Percentiles rank a stretch among this genome's conserved stretches.
Conservation (phyloP, 2,329 filamentous ascomycete genomes). For the Arthrobotrys sphaeroides region DNA sequence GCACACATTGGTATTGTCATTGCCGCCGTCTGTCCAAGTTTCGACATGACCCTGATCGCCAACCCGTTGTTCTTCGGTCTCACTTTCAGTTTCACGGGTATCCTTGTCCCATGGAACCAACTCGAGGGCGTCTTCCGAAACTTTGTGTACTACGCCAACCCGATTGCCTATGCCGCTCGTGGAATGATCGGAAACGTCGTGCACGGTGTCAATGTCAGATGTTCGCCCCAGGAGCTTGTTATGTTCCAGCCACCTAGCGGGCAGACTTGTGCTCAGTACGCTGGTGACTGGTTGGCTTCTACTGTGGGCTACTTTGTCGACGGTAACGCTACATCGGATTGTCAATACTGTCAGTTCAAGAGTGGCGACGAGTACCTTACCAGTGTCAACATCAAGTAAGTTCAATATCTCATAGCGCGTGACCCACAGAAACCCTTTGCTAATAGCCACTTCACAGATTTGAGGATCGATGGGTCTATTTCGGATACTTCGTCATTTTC, state of each 20-base stretch:
- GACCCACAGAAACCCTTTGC: neutral
- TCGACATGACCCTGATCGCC: conserved; percentile 18
- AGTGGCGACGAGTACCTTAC: conserved; percentile 74
- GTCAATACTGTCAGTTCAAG: conserved; percentile 75
- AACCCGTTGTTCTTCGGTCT: conserved; percentile 84
- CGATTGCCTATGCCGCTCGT: conserved; percentile 76
- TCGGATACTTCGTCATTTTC: conserved; percentile 57
- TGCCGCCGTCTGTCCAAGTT: conserved; percentile 79
- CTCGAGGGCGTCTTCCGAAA: conserved; percentile 77
- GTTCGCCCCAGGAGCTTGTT: conserved; percentile 69
- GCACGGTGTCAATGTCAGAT: conserved; percentile 65
- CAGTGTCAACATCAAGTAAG: conserved; percentile 65
- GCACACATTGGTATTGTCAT: conserved; percentile 81
- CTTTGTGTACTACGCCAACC: conserved; percentile 71
- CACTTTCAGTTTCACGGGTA: conserved; percentile 79
- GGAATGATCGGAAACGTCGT: conserved; percentile 74
- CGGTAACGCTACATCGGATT: conserved; percentile 68
- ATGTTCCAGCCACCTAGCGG: conserved; percentile 73
- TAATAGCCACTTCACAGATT: conserved; percentile 29
- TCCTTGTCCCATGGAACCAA: conserved; percentile 73
- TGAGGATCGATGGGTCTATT: conserved; percentile 55
- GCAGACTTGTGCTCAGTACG: conserved; percentile 73
- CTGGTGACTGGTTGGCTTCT: conserved; percentile 67
- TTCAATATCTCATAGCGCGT: neutral
- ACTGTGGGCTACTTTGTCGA: conserved; percentile 73